Evolutionary conservation across 306 rosid genomes (phyloP).

Genomic region (Acmispon strigosus): DNA sequence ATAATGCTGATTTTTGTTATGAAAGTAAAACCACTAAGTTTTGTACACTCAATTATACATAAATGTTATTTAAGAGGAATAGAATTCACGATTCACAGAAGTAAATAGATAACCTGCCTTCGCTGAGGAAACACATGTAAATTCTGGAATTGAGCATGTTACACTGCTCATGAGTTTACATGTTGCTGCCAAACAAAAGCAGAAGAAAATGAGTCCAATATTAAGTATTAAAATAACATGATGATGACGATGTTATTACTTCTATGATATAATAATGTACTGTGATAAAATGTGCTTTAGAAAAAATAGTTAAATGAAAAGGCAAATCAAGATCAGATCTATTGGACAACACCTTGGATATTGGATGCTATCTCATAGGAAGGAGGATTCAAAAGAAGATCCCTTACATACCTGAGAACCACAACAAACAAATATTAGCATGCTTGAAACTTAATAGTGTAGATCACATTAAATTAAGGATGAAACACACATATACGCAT

Average conservation of each 20-base stretch:
- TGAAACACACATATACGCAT: too few relatives aligned
- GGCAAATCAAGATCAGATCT: neutral
- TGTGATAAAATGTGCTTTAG: neutral
- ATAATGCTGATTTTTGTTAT: neutral
- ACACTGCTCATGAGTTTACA: slow-evolving; percentile 75
- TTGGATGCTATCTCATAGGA: slow-evolving; percentile 72
- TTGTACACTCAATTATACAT: neutral
- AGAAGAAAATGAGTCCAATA: slow-evolving; percentile 16
- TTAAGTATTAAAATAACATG: neutral
- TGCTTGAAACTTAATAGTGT: neutral
- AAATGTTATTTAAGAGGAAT: neutral
- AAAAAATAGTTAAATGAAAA: neutral
- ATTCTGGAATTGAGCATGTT: slow-evolving; percentile 87
- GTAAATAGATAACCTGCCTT: slow-evolving; percentile 56
- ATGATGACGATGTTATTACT: neutral
- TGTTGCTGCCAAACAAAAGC: slow-evolving; percentile 50
- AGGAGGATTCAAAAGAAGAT: slow-evolving; percentile 96
- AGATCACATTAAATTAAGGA: too few relatives aligned
- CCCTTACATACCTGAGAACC: slow-evolving; percentile 64
- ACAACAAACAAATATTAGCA: neutral
- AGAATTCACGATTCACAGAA: slow-evolving; percentile 6
- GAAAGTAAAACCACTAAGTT: neutral
- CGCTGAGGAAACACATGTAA: slow-evolving; percentile 90
- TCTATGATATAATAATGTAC: neutral
- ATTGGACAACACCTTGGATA: slow-evolving; percentile 68